Base-by-base conservation (phyloP, 139 green algal genomes). In the Picochlorum sp. region DNA sequence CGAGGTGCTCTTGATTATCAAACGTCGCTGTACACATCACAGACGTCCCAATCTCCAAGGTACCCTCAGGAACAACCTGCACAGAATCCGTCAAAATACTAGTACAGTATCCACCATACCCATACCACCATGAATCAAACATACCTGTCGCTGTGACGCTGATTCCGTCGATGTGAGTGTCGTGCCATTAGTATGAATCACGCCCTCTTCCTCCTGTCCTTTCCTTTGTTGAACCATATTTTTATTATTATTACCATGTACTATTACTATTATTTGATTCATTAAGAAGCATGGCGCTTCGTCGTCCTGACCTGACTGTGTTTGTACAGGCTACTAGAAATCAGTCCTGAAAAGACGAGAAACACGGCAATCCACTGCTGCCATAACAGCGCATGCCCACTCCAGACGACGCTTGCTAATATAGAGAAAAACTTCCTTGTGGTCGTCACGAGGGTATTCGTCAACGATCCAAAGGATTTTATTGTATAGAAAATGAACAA, bases 401-500 rank as follows among this genome's bases (percentile, higher is more conserved):
- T 86, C 70, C 75, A 83, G 20, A 85, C 21, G 7, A 85, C 77
- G 18, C 76, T 90, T 18, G 94, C 69, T 67, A 98, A 68, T 64
- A 98, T 98, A 77, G 85, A 96, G 78, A 97, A 96, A 74, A 99
- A 98, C 83, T 99, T 99, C 56, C 93, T 81, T 14, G 94, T 98
- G 37, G 94, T 99, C 68, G 89, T 97, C 24, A 98, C 81, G 18
- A 96, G 78, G 1, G 88, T 96, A 71, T 88, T 92, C 31, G 81
- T 67, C n/a, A 98, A 71, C 9, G 84, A 83, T 7, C 94, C 94
- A 81, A 97, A 97, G 7, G 41, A 66, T 65, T 85, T 83, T 76
- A 99, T 97, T 24, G 89, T 97, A 63, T 82, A 80, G 70, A 98
- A 99, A 51, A 99, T 98, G 78, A 97, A 97, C 23, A 98, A 83